These are phyloP conservation scores for Penicillium coprophilum DNA, from an alignment of 495 filamentous ascomycete genomes.

Conservation along the genomic window DNA sequence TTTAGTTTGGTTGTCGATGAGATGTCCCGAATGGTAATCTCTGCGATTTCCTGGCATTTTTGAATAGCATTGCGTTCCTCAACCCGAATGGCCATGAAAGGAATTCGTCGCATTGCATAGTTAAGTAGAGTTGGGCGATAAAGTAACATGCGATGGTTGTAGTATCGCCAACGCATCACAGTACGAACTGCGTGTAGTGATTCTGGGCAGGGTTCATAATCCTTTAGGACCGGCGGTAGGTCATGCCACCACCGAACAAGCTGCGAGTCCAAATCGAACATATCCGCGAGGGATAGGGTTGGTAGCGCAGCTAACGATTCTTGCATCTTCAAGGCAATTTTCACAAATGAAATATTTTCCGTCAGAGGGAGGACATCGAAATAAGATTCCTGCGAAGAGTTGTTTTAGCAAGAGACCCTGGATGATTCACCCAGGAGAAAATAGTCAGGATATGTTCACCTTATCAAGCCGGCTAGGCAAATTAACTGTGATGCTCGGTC, in stretches of 20 bases:
- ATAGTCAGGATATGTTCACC: background rate
- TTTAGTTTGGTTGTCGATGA: conserved; percentile 57
- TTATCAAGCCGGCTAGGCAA: conserved; percentile 52
- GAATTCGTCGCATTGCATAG: conserved; percentile 58
- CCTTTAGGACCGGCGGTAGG: conserved; percentile 62
- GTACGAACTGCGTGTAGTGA: conserved; percentile 62
- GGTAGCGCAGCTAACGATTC: conserved; percentile 65
- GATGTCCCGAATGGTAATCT: conserved; percentile 64
- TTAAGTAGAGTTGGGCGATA: conserved; percentile 66
- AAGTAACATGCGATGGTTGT: conserved; percentile 70
- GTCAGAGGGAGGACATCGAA: conserved; percentile 57
- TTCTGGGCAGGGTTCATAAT: conserved; percentile 64
- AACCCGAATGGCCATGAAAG: conserved; percentile 47
- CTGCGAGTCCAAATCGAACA: conserved; percentile 57
- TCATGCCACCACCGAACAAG: conserved; percentile 64
- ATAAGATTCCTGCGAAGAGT: conserved; percentile 13
- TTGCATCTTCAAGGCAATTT: conserved; percentile 67
- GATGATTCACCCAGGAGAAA: background rate
- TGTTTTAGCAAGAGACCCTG: background rate
- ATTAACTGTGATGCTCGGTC: conserved; percentile 65
- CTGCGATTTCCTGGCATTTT: conserved; percentile 62
- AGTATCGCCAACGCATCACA: conserved; percentile 74
- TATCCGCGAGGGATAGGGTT: conserved; percentile 56
- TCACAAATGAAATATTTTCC: conserved; percentile 71
- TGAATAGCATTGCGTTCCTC: conserved; percentile 65